Base-by-base conservation (phyloP, 2,329 filamentous ascomycete genomes). In the Xylariomycetidae sp. region DNA sequence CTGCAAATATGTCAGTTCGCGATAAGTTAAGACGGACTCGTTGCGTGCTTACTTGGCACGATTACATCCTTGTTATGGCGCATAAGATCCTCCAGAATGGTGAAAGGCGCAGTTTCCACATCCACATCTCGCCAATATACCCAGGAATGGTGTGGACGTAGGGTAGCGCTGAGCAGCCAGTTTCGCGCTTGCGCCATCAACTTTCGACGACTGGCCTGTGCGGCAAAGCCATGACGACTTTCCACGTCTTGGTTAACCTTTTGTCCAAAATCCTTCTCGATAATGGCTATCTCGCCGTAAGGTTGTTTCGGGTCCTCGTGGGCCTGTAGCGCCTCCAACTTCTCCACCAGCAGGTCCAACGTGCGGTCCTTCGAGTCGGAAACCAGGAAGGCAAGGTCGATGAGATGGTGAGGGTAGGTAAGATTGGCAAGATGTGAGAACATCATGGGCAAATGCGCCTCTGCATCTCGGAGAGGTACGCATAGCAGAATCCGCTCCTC, bases 121-220 rank as follows among this genome's bases (percentile, higher is more conserved):
- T 98, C 92, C 16, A 95, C 92, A 64, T 98, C 92, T 61, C 92
- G 80, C 92, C 92, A 98, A 58, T 98, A 98, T 8, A 98, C 92
- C 92, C 92, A 98, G 44, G 89, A 95, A 58, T 98, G 92, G 32
- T 92, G 93, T 2, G 92, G 92, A 26, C 92, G 79, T 34, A 98
- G 67, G 15, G 92, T 90, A 25, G 92, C 90, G 52, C 88, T 95
- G 36, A 98, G 65, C 32, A 98, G 70, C 92, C 92, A 98, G 62
- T 98, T 98, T 42, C 92, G 77, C 31, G 92, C 92, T 64, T 95
- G 88, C 1, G 92, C 92, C 92, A 98, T 98, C 53, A 94, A 73
- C 67, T 98, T 98, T 60, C 92, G 79, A 50, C 92, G 76, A 47
- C 82, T 85, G 16, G 92, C 92, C 62, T 98, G 92, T 1, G 92